These are phyloP conservation scores for Sporothrix pallida DNA, from an alignment of 2,329 filamentous ascomycete species.

Conservation along the genomic window DNA sequence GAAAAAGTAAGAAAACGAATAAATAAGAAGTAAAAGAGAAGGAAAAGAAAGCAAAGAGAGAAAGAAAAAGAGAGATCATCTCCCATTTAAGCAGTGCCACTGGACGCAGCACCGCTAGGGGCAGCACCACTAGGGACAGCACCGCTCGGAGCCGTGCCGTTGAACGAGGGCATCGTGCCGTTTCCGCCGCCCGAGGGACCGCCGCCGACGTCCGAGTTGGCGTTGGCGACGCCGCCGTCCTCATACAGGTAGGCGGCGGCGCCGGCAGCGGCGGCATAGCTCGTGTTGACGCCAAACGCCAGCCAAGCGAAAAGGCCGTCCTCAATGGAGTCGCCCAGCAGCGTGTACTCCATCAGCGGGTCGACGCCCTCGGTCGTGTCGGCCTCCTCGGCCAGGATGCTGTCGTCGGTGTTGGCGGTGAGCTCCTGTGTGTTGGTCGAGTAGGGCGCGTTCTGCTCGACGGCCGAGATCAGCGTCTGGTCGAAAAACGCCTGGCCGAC, in stretches of 20 bases:
- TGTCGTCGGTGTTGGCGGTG: slow-evolving; percentile 54
- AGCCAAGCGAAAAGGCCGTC: slow-evolving; percentile 61
- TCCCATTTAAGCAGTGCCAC: too few relatives aligned
- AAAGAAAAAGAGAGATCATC: too few relatives aligned
- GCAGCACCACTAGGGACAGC: too few relatives aligned
- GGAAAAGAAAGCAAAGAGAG: too few relatives aligned
- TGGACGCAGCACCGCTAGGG: too few relatives aligned
- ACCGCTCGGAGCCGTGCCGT: not conserved
- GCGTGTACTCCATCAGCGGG: slow-evolving; percentile 62
- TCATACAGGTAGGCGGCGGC: slow-evolving; percentile 34
- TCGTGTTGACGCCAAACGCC: slow-evolving; percentile 53
- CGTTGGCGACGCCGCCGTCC: slow-evolving; percentile 34
- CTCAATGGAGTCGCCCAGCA: slow-evolving; percentile 56
- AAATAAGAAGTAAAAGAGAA: too few relatives aligned
- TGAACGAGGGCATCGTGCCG: slow-evolving; percentile 12
- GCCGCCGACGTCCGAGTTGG: not conserved
- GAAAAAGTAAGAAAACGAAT: too few relatives aligned
- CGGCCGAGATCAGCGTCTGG: slow-evolving; percentile 56
- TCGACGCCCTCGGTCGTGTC: slow-evolving; percentile 40
- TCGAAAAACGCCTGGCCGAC: slow-evolving; percentile 67
- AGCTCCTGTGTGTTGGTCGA: slow-evolving; percentile 48
- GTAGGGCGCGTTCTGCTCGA: slow-evolving; percentile 57
- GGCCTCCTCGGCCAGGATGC: slow-evolving; percentile 52
- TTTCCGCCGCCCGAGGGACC: not conserved
- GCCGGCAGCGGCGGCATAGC: slow-evolving; percentile 30